Base-by-base conservation (phyloP, 805 yeast species). In the Isabelozyma heimii region DNA sequence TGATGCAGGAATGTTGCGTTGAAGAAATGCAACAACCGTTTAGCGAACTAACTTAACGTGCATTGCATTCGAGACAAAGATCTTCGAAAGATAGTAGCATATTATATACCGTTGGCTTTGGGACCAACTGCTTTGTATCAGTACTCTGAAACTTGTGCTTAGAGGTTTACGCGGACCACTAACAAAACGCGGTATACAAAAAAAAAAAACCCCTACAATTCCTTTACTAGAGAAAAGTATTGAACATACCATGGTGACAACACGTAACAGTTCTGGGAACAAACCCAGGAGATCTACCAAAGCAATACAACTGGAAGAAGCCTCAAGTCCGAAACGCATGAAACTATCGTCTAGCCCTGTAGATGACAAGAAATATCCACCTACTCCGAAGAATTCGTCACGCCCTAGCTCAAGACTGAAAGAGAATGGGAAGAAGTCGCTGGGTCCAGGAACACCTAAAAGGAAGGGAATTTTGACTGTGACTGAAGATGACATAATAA, bases 401-500 rank as follows among this genome's bases (percentile, higher is more conserved):
- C 35, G 35, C 3, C 35, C 35, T 4, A 30, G 35, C 8, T 30
- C 35, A 30, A 9, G 35, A 8, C 35, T 10, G 35, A 30, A 30
- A 13, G 35, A 30, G n/a, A 30, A 13, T 13, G n/a, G 35, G 10
- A 30, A 30, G 35, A 30, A 37, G 15, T 12, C 40, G 4, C 10
- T 9, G 4, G 12, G 8, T 40, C 30, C 10, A n/a, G 42, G 15
- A n/a, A 40, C 42, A 40, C 14, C 24, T 16, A 37, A 44, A 15
- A 15, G 14, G 16, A 28, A 42, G 12, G 37, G n/a, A 35, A 37
- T 33, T 24, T 46, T 48, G 13, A 45, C 38, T 6, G 54, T 63
- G 14, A 59, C 70, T 2, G 75, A 70, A 44, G 55, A 59, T 26
- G 73, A 69, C 39, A 68, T 71, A 8, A 28, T 70, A 20, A 52